Evolutionary conservation across 441 rosid genomes (phyloP).

Genomic region (Isatis lusitanica): DNA sequence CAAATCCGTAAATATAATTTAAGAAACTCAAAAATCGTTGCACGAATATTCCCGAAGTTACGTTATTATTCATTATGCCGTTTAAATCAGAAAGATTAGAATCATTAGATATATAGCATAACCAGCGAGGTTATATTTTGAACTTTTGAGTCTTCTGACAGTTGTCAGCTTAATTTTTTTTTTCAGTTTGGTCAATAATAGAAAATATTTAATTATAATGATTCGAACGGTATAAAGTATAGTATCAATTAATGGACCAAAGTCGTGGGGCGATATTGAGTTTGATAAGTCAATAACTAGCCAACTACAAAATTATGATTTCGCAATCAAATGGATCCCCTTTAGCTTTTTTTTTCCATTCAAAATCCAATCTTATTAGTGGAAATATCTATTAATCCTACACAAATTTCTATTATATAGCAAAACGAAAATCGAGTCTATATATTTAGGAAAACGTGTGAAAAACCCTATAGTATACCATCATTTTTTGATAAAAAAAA

Average conservation of each 20-base stretch:
- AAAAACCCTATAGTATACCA: not conserved
- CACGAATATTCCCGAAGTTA: conserved; percentile 20
- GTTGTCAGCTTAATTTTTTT: not conserved
- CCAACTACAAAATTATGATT: not conserved
- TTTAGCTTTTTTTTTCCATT: not conserved
- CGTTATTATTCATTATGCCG: conserved; percentile 20
- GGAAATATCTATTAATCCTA: not conserved
- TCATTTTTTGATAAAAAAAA: not conserved
- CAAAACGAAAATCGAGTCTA: not conserved
- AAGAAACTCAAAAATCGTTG: conserved; percentile 24
- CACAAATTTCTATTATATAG: not conserved
- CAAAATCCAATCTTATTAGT: conserved; percentile 5
- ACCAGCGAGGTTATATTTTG: not conserved
- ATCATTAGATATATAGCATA: not conserved
- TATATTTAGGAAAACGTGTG: not conserved
- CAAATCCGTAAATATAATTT: not conserved
- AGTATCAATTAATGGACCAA: conserved; percentile 11
- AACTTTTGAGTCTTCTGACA: conserved; percentile 10
- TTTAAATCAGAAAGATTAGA: not conserved
- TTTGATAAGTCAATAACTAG: not conserved
- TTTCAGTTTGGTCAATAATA: not conserved
- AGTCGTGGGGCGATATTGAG: conserved; percentile 12
- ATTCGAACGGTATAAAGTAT: conserved; percentile 7
- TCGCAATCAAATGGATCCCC: conserved; percentile 17
- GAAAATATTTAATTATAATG: not conserved